Conservation (phyloP, 257 asterid genomes). For the Ilex aquifolium region DNA sequence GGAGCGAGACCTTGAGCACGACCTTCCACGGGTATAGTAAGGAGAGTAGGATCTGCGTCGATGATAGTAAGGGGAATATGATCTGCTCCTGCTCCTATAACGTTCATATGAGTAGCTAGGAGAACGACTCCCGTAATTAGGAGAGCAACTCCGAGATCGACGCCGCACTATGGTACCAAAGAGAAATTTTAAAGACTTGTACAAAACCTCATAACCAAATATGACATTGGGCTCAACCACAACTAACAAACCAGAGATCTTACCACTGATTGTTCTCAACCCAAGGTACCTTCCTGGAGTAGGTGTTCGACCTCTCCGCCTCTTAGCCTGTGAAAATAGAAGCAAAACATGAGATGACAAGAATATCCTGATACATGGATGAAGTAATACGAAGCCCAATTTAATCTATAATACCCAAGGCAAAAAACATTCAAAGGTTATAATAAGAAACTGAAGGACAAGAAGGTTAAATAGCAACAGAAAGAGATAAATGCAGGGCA, state of each 20-base stretch:
- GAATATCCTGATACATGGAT: neutral
- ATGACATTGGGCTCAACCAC: neutral
- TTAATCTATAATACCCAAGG: neutral
- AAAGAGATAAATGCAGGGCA: slow-evolving; percentile 70
- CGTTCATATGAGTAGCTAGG: neutral
- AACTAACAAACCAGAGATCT: slow-evolving; percentile 1
- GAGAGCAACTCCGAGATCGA: slow-evolving; percentile 47
- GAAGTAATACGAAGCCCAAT: neutral
- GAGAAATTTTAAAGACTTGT: neutral
- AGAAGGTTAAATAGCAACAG: slow-evolving; percentile 14
- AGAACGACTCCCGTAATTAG: slow-evolving; percentile 22
- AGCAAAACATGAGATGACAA: slow-evolving; percentile 4
- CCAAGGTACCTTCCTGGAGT: slow-evolving; percentile 91
- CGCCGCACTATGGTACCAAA: slow-evolving; percentile 32
- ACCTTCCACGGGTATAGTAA: slow-evolving; percentile 32
- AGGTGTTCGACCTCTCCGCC: slow-evolving; percentile 88
- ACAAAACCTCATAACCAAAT: neutral
- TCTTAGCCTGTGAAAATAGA: slow-evolving; percentile 54
- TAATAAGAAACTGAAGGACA: neutral
- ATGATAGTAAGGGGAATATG: slow-evolving; percentile 18
- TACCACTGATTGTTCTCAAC: slow-evolving; percentile 48
- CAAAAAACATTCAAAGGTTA: neutral
- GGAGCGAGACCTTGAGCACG: slow-evolving; percentile 49
- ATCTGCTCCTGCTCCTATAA: slow-evolving; percentile 19
- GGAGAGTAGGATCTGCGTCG: slow-evolving; percentile 32